phyloP scores from a whole-genome alignment of 148 eudicot genomes.

The Simmondsia chinensis region DNA sequence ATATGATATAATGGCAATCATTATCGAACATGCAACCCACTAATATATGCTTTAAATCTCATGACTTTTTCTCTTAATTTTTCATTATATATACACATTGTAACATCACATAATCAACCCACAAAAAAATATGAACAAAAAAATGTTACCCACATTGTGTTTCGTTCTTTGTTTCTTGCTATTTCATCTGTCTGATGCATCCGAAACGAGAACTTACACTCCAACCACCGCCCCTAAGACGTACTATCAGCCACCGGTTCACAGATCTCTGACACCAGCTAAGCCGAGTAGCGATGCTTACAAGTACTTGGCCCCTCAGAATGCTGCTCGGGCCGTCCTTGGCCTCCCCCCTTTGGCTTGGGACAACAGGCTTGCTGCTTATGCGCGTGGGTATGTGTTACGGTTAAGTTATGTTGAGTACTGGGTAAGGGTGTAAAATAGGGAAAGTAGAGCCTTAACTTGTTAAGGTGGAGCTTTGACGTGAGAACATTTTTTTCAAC shows the following conservation, averaged over 20 bases:
- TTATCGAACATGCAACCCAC: too few species aligned
- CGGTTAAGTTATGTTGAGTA: too few species aligned
- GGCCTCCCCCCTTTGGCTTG: conserved; percentile 47
- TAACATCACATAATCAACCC: too few species aligned
- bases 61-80: too few species aligned
- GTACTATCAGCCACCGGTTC: neutral
- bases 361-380: conserved; percentile 39
- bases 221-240: neutral
- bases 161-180: conserved; percentile 12
- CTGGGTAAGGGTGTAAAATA: too few species aligned
- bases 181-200: conserved; percentile 8
- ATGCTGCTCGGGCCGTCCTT: conserved; percentile 40
- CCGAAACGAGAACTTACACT: neutral
- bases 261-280: neutral
- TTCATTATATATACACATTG: too few species aligned
- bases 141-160: conserved; percentile 6
- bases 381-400: too few species aligned
- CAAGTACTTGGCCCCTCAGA: conserved; percentile 44
- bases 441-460: too few species aligned
- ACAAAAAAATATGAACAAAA: conserved; percentile 1
- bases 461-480: too few species aligned
- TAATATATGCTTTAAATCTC: too few species aligned
- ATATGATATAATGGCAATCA: too few species aligned
- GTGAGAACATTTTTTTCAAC: too few species aligned
- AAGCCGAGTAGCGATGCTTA: conserved; percentile 6